Evolutionary conservation across 108 stramenopile species (phyloP).

Genomic region (Seminavis robusta): DNA sequence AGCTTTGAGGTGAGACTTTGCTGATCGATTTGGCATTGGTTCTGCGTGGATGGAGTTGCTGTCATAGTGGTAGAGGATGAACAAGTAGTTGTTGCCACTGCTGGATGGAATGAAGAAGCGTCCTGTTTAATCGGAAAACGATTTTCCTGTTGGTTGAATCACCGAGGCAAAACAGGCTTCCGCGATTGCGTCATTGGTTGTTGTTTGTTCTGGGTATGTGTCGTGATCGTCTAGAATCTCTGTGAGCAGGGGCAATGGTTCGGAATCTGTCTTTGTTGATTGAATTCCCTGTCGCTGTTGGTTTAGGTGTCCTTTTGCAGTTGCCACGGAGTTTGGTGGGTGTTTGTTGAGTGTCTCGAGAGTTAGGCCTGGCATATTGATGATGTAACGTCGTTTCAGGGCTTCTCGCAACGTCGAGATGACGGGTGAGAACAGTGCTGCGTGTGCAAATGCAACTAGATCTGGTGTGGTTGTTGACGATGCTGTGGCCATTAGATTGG

Average conservation of each 20-base stretch:
- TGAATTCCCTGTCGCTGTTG: not conserved
- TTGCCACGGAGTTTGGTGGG: slow-evolving; percentile 2
- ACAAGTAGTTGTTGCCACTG: slow-evolving; percentile 35
- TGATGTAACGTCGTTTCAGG: slow-evolving; percentile 10
- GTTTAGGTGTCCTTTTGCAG: not conserved
- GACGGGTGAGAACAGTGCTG: slow-evolving; percentile 23
- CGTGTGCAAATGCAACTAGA: slow-evolving; percentile 26
- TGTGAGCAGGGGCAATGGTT: no score
- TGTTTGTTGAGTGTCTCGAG: not conserved
- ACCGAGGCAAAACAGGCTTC: slow-evolving; percentile 7
- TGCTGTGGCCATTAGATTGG: no score
- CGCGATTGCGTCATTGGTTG: not conserved
- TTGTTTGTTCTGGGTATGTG: not conserved
- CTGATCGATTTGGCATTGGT: slow-evolving; percentile 9
- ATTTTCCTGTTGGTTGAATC: slow-evolving; percentile 13
- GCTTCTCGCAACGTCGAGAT: slow-evolving; percentile 16
- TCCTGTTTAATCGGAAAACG: slow-evolving; percentile 42
- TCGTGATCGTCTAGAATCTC: not conserved
- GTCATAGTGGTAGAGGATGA: slow-evolving; percentile 38
- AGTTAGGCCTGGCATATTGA: slow-evolving; percentile 11
- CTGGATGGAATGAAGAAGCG: slow-evolving; percentile 16
- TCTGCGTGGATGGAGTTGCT: slow-evolving; percentile 27
- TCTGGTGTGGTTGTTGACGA: not conserved
- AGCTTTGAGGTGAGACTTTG: not conserved
- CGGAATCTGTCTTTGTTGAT: no score